phyloP scores from a whole-genome alignment of 2,329 filamentous ascomycete species.

The Volutella citrinella region DNA sequence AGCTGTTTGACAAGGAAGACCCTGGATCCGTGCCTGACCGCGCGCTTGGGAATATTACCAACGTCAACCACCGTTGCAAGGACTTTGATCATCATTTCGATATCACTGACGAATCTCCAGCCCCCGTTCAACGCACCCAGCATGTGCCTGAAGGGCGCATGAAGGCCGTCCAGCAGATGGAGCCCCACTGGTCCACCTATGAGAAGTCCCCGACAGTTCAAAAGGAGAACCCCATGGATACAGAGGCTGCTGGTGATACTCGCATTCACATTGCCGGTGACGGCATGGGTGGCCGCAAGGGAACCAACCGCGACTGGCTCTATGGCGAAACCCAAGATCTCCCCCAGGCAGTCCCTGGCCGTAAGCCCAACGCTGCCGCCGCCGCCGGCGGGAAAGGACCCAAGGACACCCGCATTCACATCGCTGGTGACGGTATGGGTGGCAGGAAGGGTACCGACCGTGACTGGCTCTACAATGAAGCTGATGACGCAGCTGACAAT shows the following conservation, averaged over 20 bases:
- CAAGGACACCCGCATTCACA: constrained; percentile 32
- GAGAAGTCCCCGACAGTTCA: constrained; percentile 53
- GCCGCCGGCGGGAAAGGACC: constrained; percentile 13
- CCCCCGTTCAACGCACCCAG: constrained; percentile 38
- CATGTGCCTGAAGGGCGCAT: constrained; percentile 56
- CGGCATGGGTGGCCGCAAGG: constrained; percentile 64
- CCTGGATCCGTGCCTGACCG: constrained; percentile 36
- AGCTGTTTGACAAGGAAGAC: constrained; percentile 62
- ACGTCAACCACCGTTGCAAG: constrained; percentile 70
- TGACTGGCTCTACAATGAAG: constrained; percentile 56
- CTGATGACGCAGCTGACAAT: constrained; percentile 34
- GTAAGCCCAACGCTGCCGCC: constrained; percentile 14
- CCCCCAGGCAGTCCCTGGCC: constrained; percentile 16
- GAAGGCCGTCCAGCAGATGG: constrained; percentile 73
- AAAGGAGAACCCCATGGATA: constrained; percentile 54
- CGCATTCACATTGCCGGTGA: constrained; percentile 52
- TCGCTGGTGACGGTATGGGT: constrained; percentile 64
- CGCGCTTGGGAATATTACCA: constrained; percentile 65
- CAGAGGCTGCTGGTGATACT: constrained; percentile 42
- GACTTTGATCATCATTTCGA: constrained; percentile 77
- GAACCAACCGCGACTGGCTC: constrained; percentile 54
- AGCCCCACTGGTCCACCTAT: constrained; percentile 57
- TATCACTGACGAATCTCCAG: constrained; percentile 67
- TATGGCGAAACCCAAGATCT: constrained; percentile 38
- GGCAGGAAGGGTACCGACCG: constrained; percentile 51